Evolutionary conservation across 352 stramenopile genomes (phyloP), one percentile per base, ranked within the genome.

Genomic region (Pythium aristosporum): DNA sequence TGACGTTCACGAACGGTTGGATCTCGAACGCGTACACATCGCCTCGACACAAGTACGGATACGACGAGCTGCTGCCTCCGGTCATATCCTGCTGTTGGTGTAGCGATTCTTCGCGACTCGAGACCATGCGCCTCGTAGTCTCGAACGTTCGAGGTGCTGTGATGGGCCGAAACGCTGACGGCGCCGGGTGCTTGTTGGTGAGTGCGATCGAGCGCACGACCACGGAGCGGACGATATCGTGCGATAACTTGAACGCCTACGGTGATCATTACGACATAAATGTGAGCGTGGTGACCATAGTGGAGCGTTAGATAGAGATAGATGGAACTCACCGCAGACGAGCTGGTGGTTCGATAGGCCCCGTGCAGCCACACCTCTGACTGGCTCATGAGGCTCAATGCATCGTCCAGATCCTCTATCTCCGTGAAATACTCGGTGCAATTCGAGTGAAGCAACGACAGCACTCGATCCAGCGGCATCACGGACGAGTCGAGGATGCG

Each of bases 361-460:
- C 77, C 67, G 0, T 75, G 65, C 11, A 92, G 49, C 57, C 89
- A 75, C 28, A 69, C 77, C 51, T 93, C 82, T 1, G 78, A 82
- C 46, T 85, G 67, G 59, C 87, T 96, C 67, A 96, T 83, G 6
- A 89, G 37, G 15, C 87, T 77, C 3, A 91, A 20, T n/a, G 85
- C 83, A 32, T 77, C 61, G 0, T 69, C 71, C 1, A 94, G 52
- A 20, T 94, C 82, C 28, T 90, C 85, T 23, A 96, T 80, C 67
- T 90, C 68, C 0, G 85, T 82, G 62, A 91, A 96, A 46, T 85
- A 92, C 1, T 65, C 65, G 41, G 81, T 65, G 32, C 75, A 88
- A 65, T 96, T 96, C 28, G 87, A 78, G 59, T 93, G 80, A 30
- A 96, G 65, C 10, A 91, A 74, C 32, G 80, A 77, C 39, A 93